Conservation (phyloP, 495 filamentous ascomycete species). For the Aspergillus funiculosus region DNA sequence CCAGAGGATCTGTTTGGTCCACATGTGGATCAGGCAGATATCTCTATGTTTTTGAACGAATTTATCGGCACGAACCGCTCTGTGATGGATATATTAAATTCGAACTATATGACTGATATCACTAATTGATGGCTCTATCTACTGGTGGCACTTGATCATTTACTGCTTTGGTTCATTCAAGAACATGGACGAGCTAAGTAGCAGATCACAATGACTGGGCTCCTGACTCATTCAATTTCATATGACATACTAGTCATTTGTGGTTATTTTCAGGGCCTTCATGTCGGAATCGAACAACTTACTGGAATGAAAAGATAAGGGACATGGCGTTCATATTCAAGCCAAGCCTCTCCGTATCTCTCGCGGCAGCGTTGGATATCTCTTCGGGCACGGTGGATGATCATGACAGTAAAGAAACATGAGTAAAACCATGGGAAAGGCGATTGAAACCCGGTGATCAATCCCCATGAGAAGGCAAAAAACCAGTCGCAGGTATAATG, state of each 20-base stretch:
- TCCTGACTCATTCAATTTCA: too few species aligned
- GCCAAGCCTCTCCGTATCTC: constrained; percentile 90
- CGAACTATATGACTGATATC: constrained; percentile 16
- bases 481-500: constrained; percentile 87
- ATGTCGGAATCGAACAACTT: too few species aligned
- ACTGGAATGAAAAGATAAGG: constrained; percentile 95
- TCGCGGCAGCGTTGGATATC: constrained; percentile 74
- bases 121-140: neutral
- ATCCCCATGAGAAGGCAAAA: constrained; percentile 64
- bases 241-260: too few species aligned
- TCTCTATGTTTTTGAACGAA: constrained; percentile 26
- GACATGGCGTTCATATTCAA: constrained; percentile 76
- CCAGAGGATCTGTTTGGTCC: constrained; percentile 19
- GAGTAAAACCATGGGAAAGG: constrained; percentile 90
- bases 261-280: too few species aligned
- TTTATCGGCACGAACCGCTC: constrained; percentile 23
- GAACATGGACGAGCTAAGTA: too few species aligned
- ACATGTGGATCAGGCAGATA: constrained; percentile 19
- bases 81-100: constrained; percentile 24
- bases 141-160: too few species aligned
- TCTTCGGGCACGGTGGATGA: constrained; percentile 72
- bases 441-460: constrained; percentile 55
- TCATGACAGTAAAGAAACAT: constrained; percentile 84
- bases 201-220: too few species aligned
- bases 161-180: too few species aligned